A percentile compares a stretch with the other conserved stretches of the same genome.
Conservation (phyloP, 208 protist genomes). For the Histomonas meleagridis region DNA sequence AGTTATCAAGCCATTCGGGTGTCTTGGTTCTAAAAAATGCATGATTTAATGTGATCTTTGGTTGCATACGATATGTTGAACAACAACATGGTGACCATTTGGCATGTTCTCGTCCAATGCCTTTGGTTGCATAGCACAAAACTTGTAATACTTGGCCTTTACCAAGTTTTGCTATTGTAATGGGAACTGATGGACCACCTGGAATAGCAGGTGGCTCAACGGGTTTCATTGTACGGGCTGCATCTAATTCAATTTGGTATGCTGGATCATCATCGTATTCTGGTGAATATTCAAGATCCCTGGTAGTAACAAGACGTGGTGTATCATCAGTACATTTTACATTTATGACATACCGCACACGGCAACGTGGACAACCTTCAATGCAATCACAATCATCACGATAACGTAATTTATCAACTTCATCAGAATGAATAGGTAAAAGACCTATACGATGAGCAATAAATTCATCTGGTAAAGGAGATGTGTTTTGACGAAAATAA, state of each 20-base stretch:
- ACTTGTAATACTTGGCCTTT: slow-evolving; percentile 56
- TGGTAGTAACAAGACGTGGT: slow-evolving; percentile 45
- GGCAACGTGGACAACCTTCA: slow-evolving; percentile 49
- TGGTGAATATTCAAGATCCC: slow-evolving; percentile 39
- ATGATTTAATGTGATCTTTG: slow-evolving; percentile 72
- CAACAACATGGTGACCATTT: slow-evolving; percentile 80
- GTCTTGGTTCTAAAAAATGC: neutral
- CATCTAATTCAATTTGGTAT: neutral
- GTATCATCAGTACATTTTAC: slow-evolving; percentile 48
- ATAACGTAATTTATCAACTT: neutral
- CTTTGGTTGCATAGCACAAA: slow-evolving; percentile 55
- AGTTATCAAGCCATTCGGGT: neutral
- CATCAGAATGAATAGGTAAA: slow-evolving; percentile 66
- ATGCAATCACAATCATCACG: slow-evolving; percentile 43
- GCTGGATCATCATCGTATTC: neutral
- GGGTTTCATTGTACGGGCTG: neutral
- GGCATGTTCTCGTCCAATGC: slow-evolving; percentile 89
- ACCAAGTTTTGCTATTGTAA: slow-evolving; percentile 58
- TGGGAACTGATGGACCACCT: slow-evolving; percentile 36
- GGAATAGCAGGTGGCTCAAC: neutral
- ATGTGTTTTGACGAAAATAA: slow-evolving; percentile 66
- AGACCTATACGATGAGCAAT: slow-evolving; percentile 91
- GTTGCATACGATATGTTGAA: slow-evolving; percentile 72
- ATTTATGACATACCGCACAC: slow-evolving; percentile 51
- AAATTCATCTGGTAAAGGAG: slow-evolving; percentile 91